Conservation (phyloP, 805 yeast species). For the Saccharomyces kudriavzevii region DNA sequence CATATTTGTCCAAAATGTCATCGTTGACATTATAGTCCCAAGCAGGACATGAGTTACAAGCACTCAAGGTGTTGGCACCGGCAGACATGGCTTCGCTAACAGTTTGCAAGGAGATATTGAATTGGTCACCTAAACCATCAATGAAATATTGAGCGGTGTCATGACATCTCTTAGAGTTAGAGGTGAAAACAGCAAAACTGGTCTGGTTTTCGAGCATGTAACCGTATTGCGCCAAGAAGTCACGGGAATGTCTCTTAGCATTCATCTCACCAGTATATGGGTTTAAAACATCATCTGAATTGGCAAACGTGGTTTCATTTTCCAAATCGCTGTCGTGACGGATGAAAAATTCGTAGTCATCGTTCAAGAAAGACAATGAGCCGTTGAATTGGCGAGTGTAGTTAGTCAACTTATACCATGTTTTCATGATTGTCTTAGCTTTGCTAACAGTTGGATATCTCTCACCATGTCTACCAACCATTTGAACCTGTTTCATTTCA, state of each 20-base stretch:
- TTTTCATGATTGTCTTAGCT: constrained; percentile 30
- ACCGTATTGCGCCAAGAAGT: constrained; percentile 38
- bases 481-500: constrained; percentile 56
- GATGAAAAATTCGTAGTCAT: constrained; percentile 39
- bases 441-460: constrained; percentile 53
- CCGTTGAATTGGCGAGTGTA: constrained; percentile 36
- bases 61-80: constrained; percentile 47
- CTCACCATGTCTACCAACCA: constrained; percentile 73
- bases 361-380: constrained; percentile 45
- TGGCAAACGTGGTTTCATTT: constrained; percentile 29
- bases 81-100: constrained; percentile 35
- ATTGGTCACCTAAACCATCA: constrained; percentile 7
- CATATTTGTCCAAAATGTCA: constrained; percentile 13
- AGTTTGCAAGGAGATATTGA: constrained; percentile 29
- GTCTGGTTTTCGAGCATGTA: constrained; percentile 33
- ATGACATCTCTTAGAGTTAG: constrained; percentile 41
- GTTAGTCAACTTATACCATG: constrained; percentile 12
- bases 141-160: constrained; percentile 37
- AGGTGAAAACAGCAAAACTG: constrained; percentile 38
- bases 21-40: constrained; percentile 24
- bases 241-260: constrained; percentile 38
- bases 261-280: constrained; percentile 42
- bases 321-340: constrained; percentile 1
- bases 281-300: constrained; percentile 17
- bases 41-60: constrained; percentile 37